Conservation (phyloP, 768 basidiomycete genomes). For the Clathrus columnatus region DNA sequence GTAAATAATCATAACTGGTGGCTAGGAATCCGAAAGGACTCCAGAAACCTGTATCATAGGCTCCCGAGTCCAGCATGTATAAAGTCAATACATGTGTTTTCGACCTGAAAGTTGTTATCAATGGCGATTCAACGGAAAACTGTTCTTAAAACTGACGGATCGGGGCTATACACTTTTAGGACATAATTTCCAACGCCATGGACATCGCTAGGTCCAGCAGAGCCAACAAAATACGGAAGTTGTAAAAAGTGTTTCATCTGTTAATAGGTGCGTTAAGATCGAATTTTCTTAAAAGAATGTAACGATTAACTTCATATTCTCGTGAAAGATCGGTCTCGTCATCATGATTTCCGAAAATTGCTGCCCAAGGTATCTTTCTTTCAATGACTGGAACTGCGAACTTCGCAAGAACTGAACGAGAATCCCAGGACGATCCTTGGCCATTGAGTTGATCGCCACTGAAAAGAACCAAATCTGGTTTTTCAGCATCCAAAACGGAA, state of each 20-base stretch:
- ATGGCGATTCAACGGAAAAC: not conserved
- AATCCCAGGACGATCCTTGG: slow-evolving; percentile 83
- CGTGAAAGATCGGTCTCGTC: slow-evolving; percentile 57
- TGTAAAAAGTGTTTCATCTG: slow-evolving; percentile 62
- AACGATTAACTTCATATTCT: slow-evolving; percentile 19
- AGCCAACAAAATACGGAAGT: slow-evolving; percentile 78
- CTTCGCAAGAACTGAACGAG: slow-evolving; percentile 81
- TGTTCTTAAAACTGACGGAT: slow-evolving; percentile 49
- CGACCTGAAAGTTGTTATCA: slow-evolving; percentile 42
- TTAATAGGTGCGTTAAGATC: slow-evolving; percentile 20
- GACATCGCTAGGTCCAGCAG: slow-evolving; percentile 72
- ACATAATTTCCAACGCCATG: slow-evolving; percentile 92
- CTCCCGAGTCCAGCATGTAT: slow-evolving; percentile 86
- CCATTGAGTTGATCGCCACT: slow-evolving; percentile 85
- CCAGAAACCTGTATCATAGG: slow-evolving; percentile 53
- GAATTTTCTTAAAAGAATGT: not conserved
- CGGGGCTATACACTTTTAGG: slow-evolving; percentile 74
- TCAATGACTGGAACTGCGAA: slow-evolving; percentile 72
- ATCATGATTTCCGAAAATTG: slow-evolving; percentile 94
- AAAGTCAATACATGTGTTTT: slow-evolving; percentile 83
- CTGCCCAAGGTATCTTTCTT: slow-evolving; percentile 79
- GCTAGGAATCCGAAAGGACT: slow-evolving; percentile 59
- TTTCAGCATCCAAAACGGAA: slow-evolving; percentile 64
- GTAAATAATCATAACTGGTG: slow-evolving; percentile 82
- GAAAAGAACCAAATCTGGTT: slow-evolving; percentile 88